Evolutionary conservation across 257 asterid genomes (phyloP).

Genomic region (Penstemon newberryi): DNA sequence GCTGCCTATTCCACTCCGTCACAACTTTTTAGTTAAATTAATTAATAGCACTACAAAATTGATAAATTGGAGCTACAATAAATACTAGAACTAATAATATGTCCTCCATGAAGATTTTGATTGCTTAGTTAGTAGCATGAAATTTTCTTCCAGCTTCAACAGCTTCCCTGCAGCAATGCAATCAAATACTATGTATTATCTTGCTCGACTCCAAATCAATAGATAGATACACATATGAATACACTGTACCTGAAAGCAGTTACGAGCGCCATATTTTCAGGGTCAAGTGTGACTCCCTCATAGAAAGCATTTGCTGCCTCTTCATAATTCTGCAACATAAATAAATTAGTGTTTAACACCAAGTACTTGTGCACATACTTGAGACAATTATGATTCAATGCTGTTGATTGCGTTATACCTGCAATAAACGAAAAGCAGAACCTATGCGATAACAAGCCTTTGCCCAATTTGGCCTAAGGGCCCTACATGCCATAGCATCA

Average conservation of each 20-base stretch:
- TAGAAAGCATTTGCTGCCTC: slow-evolving; percentile 95
- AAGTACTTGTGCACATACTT: too few species aligned
- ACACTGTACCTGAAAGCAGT: slow-evolving; percentile 76
- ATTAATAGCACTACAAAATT: too few species aligned
- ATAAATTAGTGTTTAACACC: slow-evolving; percentile 16
- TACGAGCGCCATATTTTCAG: slow-evolving; percentile 88
- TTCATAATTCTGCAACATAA: slow-evolving; percentile 68
- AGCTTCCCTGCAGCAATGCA: slow-evolving; percentile 69
- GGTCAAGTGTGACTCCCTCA: slow-evolving; percentile 82
- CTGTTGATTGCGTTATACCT: slow-evolving; percentile 36
- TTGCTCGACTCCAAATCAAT: too few species aligned
- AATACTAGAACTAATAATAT: too few species aligned
- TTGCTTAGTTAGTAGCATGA: slow-evolving; percentile 39
- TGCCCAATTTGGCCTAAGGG: slow-evolving; percentile 92
- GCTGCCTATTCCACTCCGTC: too few species aligned
- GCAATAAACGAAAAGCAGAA: slow-evolving; percentile 80
- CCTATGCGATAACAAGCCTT: slow-evolving; percentile 97
- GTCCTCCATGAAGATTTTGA: slow-evolving; percentile 30
- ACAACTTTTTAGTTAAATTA: too few species aligned
- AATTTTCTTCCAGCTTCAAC: slow-evolving; percentile 79
- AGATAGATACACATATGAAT: not conserved
- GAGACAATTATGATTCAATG: not conserved
- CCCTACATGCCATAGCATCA: slow-evolving; percentile 82
- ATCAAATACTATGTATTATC: not conserved
- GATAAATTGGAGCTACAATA: too few species aligned